These are phyloP conservation scores for Lithohypha guttulata DNA, from an alignment of 2,329 filamentous ascomycete species.

Conservation along the genomic window DNA sequence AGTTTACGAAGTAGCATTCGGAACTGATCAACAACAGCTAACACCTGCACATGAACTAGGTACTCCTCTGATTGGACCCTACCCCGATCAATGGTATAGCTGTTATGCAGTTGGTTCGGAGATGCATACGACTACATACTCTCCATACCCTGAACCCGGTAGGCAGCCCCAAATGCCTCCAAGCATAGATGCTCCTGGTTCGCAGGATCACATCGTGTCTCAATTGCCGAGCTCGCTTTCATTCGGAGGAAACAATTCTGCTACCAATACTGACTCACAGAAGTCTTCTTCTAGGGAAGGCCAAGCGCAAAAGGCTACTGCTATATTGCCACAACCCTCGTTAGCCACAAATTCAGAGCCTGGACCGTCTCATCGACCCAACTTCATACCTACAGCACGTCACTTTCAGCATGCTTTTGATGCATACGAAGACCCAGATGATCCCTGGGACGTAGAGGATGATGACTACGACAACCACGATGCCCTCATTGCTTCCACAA, in stretches of 20 bases:
- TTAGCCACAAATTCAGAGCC: not conserved
- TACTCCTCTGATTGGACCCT: too few species aligned
- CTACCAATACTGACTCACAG: constrained; percentile 1
- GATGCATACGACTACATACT: not conserved
- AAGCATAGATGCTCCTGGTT: constrained; percentile 1
- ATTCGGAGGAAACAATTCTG: not conserved
- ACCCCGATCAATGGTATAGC: not conserved
- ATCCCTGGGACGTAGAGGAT: constrained; percentile 51
- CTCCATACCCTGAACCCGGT: constrained; percentile 1
- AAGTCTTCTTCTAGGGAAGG: constrained; percentile 6
- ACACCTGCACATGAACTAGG: too few species aligned
- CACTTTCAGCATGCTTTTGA: constrained; percentile 26
- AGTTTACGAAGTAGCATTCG: too few species aligned
- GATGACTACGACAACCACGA: constrained; percentile 27
- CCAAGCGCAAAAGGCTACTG: not conserved
- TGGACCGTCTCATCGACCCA: too few species aligned
- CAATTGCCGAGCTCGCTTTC: not conserved
- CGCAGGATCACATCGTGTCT: not conserved
- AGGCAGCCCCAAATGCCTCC: constrained; percentile 2
- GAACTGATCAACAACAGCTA: too few species aligned
- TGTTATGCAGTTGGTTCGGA: not conserved
- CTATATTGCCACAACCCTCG: not conserved
- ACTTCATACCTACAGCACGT: not conserved
- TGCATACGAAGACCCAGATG: constrained; percentile 48
- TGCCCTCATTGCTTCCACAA: constrained; percentile 22